Evolutionary conservation across 768 basidiomycete species (phyloP), one percentile per base, ranked within the genome.

Genomic region (Kockovaella imperatae): DNA sequence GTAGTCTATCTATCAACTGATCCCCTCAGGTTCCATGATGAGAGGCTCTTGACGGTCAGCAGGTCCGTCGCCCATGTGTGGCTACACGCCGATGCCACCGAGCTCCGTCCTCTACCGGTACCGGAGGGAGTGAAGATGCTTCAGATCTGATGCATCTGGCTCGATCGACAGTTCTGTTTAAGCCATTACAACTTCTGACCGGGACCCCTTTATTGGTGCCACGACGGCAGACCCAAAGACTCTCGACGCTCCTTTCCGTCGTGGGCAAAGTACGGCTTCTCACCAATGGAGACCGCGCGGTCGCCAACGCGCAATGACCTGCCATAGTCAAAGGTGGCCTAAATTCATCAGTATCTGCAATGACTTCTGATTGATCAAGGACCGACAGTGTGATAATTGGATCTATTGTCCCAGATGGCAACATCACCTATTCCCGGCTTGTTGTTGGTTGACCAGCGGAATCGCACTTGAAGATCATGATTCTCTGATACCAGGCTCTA

Each of bases 331-430:
- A 10, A 10, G 31, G 31, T 32, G 31, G 31, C 31, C 31, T 32
- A n/a, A n/a, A n/a, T n/a, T n/a, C 31, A n/a, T 32, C 31, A 32
- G 31, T n/a, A 32, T 32, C 31, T n/a, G 31, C n/a, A n/a, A n/a
- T n/a, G n/a, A n/a, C n/a, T n/a, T 32, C n/a, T 32, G 31, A 32
- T n/a, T n/a, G n/a, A n/a, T n/a, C n/a, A 32, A 32, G 31, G n/a
- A 32, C 31, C n/a, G 10, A 32, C 31, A 10, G 31, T 10, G 31
- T 32, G 62, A 47, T 54, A 50, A 39, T 20, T 52, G 30, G 45
- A 46, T 24, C 52, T 29, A 56, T 80, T 81, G 49, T 80, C 79
- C 80, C 79, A 80, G 51, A 81, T 77, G 0, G 79, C 79, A 21
- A 80, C 61, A 77, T 77, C 55, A 79, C 75, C 32, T 60, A 26